Percentiles rank a stretch among this genome's conserved stretches.
These are phyloP conservation scores for Trichoderma polysporum DNA, from an alignment of 2,329 filamentous ascomycete genomes.

Conservation along the genomic window DNA sequence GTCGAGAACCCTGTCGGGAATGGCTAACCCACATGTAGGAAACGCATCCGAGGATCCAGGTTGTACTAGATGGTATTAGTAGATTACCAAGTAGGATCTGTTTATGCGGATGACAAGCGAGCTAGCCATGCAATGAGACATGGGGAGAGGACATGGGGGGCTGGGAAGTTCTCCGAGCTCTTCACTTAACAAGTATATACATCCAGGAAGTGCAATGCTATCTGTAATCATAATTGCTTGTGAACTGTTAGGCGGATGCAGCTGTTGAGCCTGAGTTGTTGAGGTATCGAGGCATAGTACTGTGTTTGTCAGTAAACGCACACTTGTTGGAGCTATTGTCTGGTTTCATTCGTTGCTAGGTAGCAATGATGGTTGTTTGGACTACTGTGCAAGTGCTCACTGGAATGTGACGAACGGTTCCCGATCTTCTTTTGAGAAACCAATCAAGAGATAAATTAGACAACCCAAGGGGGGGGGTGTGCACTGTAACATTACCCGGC, in stretches of 20 bases:
- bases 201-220: too few species aligned
- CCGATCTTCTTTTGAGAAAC: background rate
- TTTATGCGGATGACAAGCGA: conserved; percentile 3
- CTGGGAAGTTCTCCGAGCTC: too few species aligned
- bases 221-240: background rate
- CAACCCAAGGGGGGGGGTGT: background rate
- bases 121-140: background rate
- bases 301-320: background rate
- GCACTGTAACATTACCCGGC: conserved; percentile 3
- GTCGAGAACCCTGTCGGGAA: background rate
- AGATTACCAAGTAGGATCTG: conserved; percentile 3
- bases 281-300: background rate
- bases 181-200: too few species aligned
- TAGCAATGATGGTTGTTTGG: background rate
- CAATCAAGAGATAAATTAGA: background rate
- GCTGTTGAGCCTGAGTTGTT: too few species aligned
- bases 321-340: background rate
- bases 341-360: background rate
- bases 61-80: background rate
- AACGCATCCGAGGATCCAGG: background rate
- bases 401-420: conserved; percentile 14
- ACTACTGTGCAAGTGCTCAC: background rate
- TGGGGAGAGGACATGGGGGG: background rate
- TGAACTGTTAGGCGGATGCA: background rate
- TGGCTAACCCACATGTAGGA: conserved; percentile 1